Base-by-base conservation (phyloP, 176 grass and related monocot species). In the Cymbopogon citratus region DNA sequence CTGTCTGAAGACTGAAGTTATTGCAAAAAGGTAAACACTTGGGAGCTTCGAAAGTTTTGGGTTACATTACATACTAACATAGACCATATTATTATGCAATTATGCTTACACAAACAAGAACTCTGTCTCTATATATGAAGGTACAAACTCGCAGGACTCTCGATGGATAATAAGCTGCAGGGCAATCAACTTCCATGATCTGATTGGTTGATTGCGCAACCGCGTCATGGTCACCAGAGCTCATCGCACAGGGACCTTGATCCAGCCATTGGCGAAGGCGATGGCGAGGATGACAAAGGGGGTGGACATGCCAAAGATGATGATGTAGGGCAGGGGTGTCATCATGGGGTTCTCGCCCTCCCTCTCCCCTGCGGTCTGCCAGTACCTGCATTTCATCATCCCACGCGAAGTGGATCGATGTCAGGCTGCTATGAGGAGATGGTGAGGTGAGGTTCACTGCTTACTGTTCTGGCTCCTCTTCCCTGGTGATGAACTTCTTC, bases 281-380 rank as follows among this genome's bases (percentile, higher is more conserved):
- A 98, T 95, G 79, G 96, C 96, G 41, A 95, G 92, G 82, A 98
- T 98, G 75, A 98, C 87, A 64, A 98, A 95, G 12, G 92, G 96
- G 5, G 88, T 95, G 34, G 96, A 95, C 85, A 95, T 90, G 79
- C 92, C 96, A 46, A 98, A 98, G 81, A 98, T 98, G 72, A 98
- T 85, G 81, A 98, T 95, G 63, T 98, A 98, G 0, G 90, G 96
- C 62, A 93, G 75, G 26, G 92, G 92, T 1, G 92, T 95, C 89
- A 51, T 95, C 95, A 98, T 98, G 13, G 95, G 95, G 76, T 98
- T 95, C 87, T 98, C 90, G 23, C 95, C 92, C 80, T 95, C 84
- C 79, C 92, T 98, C 79, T 98, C 95, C 11, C 95, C 95, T 29
- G 90, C 88, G 9, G 92, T 85, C 85, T 93, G 92, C 92, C 89